Conservation (phyloP, 1,139 yeast species). For the Pneumocystis canis region DNA sequence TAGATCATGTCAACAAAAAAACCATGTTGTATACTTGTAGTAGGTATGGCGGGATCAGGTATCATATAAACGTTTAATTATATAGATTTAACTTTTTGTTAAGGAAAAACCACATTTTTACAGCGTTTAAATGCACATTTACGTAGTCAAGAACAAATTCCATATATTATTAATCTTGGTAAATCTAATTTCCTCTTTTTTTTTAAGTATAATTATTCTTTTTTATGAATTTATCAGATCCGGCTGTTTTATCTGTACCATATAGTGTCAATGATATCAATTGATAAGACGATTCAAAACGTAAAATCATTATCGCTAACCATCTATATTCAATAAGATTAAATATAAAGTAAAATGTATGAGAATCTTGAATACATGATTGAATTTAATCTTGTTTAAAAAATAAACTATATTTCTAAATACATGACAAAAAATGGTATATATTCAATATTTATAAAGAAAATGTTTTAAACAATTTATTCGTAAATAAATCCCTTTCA, state of each 20-base stretch:
- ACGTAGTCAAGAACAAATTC: constrained; percentile 49
- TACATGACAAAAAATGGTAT: too few relatives aligned
- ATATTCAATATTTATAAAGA: constrained; percentile 1
- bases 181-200: too few relatives aligned
- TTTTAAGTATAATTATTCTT: too few relatives aligned
- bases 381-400: too few relatives aligned
- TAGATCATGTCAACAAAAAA: background rate
- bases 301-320: too few relatives aligned
- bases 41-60: constrained; percentile 18
- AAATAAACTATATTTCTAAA: too few relatives aligned
- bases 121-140: constrained; percentile 84
- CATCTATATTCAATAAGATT: too few relatives aligned
- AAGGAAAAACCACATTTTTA: constrained; percentile 95
- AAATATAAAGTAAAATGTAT: too few relatives aligned
- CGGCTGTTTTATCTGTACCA: constrained; percentile 86
- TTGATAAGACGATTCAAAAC: too few relatives aligned
- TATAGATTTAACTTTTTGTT: background rate
- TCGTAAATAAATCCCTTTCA: background rate
- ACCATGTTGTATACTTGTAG: constrained; percentile 10
- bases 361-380: too few relatives aligned
- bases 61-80: background rate
- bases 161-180: constrained; percentile 65
- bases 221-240: constrained; percentile 40
- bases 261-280: constrained; percentile 84
- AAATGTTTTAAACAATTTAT: background rate